phyloP scores from a whole-genome alignment of 1,139 yeast genomes.

The Pichia sp. region DNA sequence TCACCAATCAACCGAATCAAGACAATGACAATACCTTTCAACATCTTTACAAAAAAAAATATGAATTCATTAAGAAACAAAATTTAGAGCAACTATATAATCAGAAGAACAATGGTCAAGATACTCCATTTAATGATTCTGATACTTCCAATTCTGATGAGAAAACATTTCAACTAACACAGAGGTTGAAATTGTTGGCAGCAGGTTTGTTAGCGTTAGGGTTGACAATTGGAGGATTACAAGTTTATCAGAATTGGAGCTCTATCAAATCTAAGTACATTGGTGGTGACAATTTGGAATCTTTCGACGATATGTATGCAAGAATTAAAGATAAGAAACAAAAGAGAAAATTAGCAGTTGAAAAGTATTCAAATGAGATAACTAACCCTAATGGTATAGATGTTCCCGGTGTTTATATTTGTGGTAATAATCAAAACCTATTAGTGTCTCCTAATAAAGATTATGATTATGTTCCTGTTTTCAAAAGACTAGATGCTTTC shows the following conservation, averaged over 20 bases:
- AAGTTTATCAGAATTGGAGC: conserved; percentile 37
- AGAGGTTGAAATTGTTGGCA: conserved; percentile 21
- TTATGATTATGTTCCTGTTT: conserved; percentile 41
- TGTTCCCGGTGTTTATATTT: conserved; percentile 46
- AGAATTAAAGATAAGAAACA: conserved; percentile 21
- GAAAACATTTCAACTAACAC: conserved; percentile 20
- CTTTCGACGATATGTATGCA: conserved; percentile 25
- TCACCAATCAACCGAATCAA: not conserved
- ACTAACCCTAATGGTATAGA: conserved; percentile 29
- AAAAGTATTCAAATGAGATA: conserved; percentile 16
- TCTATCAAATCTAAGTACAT: conserved; percentile 31
- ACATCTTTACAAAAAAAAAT: conserved; percentile 10
- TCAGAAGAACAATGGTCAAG: not conserved
- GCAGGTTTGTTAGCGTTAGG: conserved; percentile 27
- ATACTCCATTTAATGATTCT: not conserved
- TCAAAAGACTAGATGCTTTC: conserved; percentile 49
- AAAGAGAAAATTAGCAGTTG: conserved; percentile 16
- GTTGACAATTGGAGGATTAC: conserved; percentile 34
- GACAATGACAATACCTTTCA: conserved; percentile 5
- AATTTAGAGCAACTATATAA: conserved; percentile 11
- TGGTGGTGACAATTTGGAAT: conserved; percentile 29
- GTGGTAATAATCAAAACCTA: conserved; percentile 42
- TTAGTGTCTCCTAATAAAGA: conserved; percentile 32
- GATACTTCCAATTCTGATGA: conserved; percentile 4
- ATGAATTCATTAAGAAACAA: conserved; percentile 13